Evolutionary conservation across 192 early-diverging fungal species (phyloP).

Genomic region (Coemansia asiatica): DNA sequence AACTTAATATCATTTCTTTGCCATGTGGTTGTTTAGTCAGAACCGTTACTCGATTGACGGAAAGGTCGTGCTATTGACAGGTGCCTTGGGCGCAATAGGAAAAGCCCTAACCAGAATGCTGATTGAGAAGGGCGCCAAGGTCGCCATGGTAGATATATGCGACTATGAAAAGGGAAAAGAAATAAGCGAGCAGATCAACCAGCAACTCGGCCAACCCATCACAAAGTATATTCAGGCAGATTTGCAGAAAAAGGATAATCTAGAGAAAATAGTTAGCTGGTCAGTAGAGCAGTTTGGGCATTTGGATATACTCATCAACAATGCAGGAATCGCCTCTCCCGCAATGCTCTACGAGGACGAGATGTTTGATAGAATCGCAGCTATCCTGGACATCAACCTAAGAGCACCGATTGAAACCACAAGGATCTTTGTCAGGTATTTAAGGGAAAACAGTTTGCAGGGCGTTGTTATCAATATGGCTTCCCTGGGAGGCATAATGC

Average conservation of each 20-base stretch:
- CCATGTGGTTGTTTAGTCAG: conserved; percentile 1
- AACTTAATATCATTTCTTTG: not conserved
- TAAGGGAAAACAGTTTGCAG: not conserved
- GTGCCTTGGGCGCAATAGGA: conserved; percentile 41
- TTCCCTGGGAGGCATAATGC: conserved; percentile 45
- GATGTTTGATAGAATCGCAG: conserved; percentile 19
- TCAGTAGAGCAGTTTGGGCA: conserved; percentile 22
- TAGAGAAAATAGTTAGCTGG: conserved; percentile 21
- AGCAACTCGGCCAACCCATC: not conserved
- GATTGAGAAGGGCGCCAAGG: conserved; percentile 13
- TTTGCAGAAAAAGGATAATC: conserved; percentile 13
- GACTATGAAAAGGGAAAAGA: not conserved
- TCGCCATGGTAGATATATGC: conserved; percentile 36
- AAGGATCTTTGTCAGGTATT: conserved; percentile 32
- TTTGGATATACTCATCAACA: conserved; percentile 40
- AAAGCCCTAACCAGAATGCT: conserved; percentile 18
- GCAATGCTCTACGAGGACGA: conserved; percentile 36
- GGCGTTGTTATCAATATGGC: conserved; percentile 45
- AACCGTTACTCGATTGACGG: conserved; percentile 16
- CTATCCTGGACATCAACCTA: conserved; percentile 36
- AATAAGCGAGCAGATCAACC: conserved; percentile 21
- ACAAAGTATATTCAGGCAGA: conserved; percentile 25
- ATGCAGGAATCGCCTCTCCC: conserved; percentile 38
- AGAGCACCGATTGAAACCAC: conserved; percentile 40
- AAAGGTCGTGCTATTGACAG: conserved; percentile 39